A percentile compares a stretch with the other conserved stretches of the same genome.
Evolutionary conservation across 1,284 basidiomycete genomes (phyloP).

Genomic region (Cryptococcus floricola): DNA sequence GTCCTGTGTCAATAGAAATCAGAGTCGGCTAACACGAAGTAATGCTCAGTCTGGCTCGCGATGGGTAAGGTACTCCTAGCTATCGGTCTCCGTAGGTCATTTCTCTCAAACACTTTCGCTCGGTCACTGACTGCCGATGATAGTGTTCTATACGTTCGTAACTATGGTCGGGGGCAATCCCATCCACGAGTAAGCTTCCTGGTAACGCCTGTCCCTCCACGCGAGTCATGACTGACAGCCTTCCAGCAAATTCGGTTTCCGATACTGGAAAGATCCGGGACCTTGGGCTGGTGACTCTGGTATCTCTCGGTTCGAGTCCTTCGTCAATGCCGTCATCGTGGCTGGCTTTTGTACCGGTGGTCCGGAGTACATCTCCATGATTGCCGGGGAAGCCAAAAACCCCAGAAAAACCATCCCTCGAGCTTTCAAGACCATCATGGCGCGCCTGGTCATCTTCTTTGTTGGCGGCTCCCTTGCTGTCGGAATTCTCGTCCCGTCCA

Average conservation of each 20-base stretch:
- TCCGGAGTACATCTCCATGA: constrained; percentile 30
- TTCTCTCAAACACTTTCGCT: too few relatives aligned
- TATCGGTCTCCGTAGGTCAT: constrained; percentile 17
- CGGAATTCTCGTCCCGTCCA: constrained; percentile 24
- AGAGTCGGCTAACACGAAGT: background rate
- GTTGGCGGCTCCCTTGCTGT: constrained; percentile 32
- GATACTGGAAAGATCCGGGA: constrained; percentile 19
- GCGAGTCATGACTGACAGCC: background rate
- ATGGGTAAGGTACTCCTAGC: constrained; percentile 34
- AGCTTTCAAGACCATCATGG: constrained; percentile 35
- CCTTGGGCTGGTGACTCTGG: constrained; percentile 11
- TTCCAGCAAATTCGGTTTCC: constrained; percentile 14
- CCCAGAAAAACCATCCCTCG: constrained; percentile 32
- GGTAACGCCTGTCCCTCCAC: background rate
- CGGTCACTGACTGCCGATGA: too few relatives aligned
- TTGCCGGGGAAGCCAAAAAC: constrained; percentile 23
- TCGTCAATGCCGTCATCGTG: constrained; percentile 37
- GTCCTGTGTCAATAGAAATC: background rate
- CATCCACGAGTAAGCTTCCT: constrained; percentile 12
- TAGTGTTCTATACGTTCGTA: constrained; percentile 58
- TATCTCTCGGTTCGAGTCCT: constrained; percentile 9
- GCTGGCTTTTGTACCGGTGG: constrained; percentile 18
- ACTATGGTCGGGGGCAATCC: constrained; percentile 19
- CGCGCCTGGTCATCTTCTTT: constrained; percentile 40
- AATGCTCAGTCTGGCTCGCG: constrained; percentile 31